These are phyloP conservation scores for Pestalotiopsis sp. DNA, from an alignment of 2,329 filamentous ascomycete species.

Conservation along the genomic window DNA sequence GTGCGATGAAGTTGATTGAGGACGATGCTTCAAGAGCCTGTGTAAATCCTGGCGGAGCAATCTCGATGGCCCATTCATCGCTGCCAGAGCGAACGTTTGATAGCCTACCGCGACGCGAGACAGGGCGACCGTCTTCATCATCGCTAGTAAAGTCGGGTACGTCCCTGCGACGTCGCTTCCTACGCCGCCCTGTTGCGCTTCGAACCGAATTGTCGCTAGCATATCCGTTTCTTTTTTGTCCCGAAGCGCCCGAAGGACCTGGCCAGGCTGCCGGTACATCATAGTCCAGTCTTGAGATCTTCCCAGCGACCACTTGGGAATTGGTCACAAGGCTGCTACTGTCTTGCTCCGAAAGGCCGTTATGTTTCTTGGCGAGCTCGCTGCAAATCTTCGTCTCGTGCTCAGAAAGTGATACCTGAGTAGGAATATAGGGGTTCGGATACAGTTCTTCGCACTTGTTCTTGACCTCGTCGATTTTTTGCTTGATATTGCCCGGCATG, in stretches of 20 bases:
- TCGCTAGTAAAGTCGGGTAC: not conserved
- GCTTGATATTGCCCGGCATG: not conserved
- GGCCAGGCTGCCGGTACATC: not conserved
- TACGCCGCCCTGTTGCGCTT: not conserved
- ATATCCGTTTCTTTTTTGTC: not conserved
- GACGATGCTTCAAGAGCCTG: conserved; percentile 7
- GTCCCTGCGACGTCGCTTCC: not conserved
- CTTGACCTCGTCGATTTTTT: conserved; percentile 10
- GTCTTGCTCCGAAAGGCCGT: not conserved
- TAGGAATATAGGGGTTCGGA: conserved; percentile 15
- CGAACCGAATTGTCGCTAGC: not conserved
- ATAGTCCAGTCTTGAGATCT: not conserved
- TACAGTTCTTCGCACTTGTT: conserved; percentile 14
- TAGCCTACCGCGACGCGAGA: not conserved
- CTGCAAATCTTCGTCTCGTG: not conserved
- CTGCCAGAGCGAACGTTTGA: not conserved
- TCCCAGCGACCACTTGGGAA: no score
- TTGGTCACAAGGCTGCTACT: not conserved
- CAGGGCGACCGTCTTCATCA: not conserved
- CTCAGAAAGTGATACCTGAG: not conserved
- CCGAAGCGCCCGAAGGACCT: not conserved
- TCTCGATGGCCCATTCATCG: not conserved
- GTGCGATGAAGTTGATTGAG: conserved; percentile 2
- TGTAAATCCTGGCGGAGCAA: not conserved
- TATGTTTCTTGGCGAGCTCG: not conserved